Evolutionary conservation across 805 yeast species (phyloP), one percentile per base, ranked within the genome.

Genomic region (Candida loeiensis): DNA sequence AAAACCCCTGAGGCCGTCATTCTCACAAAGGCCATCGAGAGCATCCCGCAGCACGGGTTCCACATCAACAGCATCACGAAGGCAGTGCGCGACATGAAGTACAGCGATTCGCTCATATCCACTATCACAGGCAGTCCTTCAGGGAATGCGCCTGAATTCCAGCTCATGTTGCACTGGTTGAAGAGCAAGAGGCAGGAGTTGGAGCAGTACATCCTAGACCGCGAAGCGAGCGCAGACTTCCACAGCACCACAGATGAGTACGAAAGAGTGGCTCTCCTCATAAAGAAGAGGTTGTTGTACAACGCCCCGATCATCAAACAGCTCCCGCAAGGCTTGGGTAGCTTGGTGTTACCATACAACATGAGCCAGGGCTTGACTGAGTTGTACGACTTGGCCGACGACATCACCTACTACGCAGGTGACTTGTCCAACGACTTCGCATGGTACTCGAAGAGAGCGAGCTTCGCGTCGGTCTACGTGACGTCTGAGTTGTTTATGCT

Each of bases 371-470:
- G 93, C 0, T 51, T 85, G 36, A 76, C 74, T 26, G 95, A 87
- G 54, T 73, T 93, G 41, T 84, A 80, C 50, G 73, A 77, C 38
- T 69, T 90, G 41, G 73, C 88, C 9, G 98, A 91, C 63, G 98
- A 93, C 56, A 71, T 91, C 44, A 76, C 86, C 33, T 88, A 64
- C 59, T 79, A 77, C 50, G 80, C 95, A 0, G 93, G 90, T 8
- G 97, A 90, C 56, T 54, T 61, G 39, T 76, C 93, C 15, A 80
- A 80, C 48, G 96, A 88, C 59, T 81, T 85, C 57, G 83, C 87
- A 3, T 91, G 99, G 99, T 91, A 91, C 60, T 69, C 95, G n/a
- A 85, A 89, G 55, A 71, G 99, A 48, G 65, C 83, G 12, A 74
- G 85, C 6, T 56, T 91, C 12, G 74, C 85, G 17, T 71, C 84